A percentile compares a stretch with the other conserved stretches of the same genome.
These are phyloP conservation scores for Hymenoscyphus repandus DNA, from an alignment of 2,329 filamentous ascomycete genomes.

Conservation along the genomic window DNA sequence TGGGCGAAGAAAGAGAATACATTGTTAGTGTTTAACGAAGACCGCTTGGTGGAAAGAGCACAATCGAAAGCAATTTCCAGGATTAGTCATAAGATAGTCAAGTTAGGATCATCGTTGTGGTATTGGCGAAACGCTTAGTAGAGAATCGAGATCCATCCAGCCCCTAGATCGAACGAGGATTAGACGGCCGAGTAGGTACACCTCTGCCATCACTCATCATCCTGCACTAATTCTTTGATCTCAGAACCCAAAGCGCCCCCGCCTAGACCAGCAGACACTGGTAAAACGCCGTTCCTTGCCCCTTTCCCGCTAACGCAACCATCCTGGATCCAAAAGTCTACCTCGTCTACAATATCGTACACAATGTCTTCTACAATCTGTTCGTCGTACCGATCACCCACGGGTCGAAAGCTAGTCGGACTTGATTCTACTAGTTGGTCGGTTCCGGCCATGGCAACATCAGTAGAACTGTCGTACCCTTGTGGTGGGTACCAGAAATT, in stretches of 20 bases:
- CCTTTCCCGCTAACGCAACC: constrained; percentile 26
- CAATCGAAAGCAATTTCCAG: no score
- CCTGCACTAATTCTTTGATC: constrained; percentile 62
- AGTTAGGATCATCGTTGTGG: no score
- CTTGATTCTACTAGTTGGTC: constrained; percentile 29
- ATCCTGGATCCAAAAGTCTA: constrained; percentile 77
- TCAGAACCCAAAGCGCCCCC: constrained; percentile 41
- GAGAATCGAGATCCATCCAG: neutral
- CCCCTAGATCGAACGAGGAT: neutral
- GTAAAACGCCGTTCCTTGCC: constrained; percentile 17
- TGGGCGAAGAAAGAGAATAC: neutral
- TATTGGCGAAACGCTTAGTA: no score
- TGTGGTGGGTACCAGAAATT: constrained; percentile 86
- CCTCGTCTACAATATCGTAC: constrained; percentile 90
- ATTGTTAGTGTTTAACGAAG: neutral
- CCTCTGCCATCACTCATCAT: constrained; percentile 38
- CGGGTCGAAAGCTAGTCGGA: constrained; percentile 43
- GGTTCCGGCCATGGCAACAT: constrained; percentile 44
- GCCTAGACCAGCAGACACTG: constrained; percentile 14
- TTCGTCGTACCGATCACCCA: constrained; percentile 79
- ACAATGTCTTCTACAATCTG: constrained; percentile 93
- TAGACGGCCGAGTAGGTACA: neutral
- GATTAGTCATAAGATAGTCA: no score
- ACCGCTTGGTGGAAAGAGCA: no score
- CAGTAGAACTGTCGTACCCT: constrained; percentile 41